A percentile compares a stretch with the other conserved stretches of the same genome.
Conservation (phyloP, 345 rosid species). For the Firmiana major region DNA sequence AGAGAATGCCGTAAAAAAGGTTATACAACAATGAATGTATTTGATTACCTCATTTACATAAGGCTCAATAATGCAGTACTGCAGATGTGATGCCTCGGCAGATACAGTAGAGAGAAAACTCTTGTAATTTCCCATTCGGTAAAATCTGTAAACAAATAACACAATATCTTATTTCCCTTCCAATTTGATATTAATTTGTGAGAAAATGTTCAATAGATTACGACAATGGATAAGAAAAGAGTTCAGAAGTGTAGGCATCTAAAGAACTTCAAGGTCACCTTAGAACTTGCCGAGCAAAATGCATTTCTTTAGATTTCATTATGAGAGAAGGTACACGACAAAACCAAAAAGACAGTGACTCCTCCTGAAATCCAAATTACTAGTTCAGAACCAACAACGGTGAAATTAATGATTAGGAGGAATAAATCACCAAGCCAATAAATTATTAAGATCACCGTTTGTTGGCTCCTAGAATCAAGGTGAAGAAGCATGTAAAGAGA, state of each 20-base stretch:
- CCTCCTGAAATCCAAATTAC: constrained; percentile 55
- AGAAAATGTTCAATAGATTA: neutral
- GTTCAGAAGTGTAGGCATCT: neutral
- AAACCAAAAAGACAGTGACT: constrained; percentile 86
- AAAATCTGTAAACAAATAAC: constrained; percentile 37
- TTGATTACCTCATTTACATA: constrained; percentile 55
- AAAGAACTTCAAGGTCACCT: constrained; percentile 32
- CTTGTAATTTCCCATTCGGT: constrained; percentile 62
- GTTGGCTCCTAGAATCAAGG: constrained; percentile 56
- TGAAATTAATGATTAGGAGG: neutral
- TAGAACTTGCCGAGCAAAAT: constrained; percentile 64
- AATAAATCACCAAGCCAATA: constrained; percentile 13
- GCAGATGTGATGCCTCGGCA: constrained; percentile 76
- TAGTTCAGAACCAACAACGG: constrained; percentile 12
- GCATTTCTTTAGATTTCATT: constrained; percentile 64
- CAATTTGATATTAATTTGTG: neutral
- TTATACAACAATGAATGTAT: neutral
- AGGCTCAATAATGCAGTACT: constrained; percentile 68
- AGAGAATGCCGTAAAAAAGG: neutral
- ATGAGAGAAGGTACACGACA: constrained; percentile 50
- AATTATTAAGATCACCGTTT: constrained; percentile 38
- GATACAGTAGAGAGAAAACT: constrained; percentile 48
- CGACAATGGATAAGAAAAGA: neutral
- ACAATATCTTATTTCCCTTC: neutral
- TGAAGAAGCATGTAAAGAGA: constrained; percentile 82